phyloP scores from a whole-genome alignment of 768 basidiomycete genomes.

The Mrakia blollopis region DNA sequence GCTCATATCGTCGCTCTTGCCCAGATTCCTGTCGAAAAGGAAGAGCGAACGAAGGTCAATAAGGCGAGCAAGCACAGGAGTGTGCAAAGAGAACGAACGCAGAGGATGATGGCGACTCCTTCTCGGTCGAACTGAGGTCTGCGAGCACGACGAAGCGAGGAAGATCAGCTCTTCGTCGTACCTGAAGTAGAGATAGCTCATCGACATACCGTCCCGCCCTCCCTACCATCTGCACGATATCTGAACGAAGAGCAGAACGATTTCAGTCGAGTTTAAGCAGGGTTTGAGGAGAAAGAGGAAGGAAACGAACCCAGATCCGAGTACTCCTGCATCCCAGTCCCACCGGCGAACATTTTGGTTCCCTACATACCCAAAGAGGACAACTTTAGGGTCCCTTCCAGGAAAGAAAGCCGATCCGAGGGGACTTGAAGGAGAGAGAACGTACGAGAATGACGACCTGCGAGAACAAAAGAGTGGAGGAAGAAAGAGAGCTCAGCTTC shows the following conservation, averaged over 20 bases:
- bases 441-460: background rate
- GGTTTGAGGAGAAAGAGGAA: too few relatives aligned
- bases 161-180: too few relatives aligned
- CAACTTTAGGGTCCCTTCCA: background rate
- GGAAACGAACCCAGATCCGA: constrained; percentile 9
- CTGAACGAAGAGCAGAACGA: constrained; percentile 41
- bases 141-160: too few relatives aligned
- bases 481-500: too few relatives aligned
- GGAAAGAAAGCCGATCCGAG: background rate
- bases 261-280: background rate
- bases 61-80: background rate
- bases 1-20: constrained; percentile 55
- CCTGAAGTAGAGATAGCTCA: too few relatives aligned
- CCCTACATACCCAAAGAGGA: background rate
- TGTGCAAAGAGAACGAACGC: constrained; percentile 52
- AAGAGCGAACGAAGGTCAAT: background rate
- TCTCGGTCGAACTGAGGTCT: constrained; percentile 79
- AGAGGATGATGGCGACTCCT: constrained; percentile 77
- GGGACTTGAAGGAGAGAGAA: background rate
- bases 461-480: background rate
- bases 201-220: constrained; percentile 61
- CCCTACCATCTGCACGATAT: constrained; percentile 61
- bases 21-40: constrained; percentile 37
- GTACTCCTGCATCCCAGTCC: background rate
- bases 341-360: constrained; percentile 10